phyloP scores from a whole-genome alignment of 352 stramenopile species.

The Phytophthora sp. region DNA sequence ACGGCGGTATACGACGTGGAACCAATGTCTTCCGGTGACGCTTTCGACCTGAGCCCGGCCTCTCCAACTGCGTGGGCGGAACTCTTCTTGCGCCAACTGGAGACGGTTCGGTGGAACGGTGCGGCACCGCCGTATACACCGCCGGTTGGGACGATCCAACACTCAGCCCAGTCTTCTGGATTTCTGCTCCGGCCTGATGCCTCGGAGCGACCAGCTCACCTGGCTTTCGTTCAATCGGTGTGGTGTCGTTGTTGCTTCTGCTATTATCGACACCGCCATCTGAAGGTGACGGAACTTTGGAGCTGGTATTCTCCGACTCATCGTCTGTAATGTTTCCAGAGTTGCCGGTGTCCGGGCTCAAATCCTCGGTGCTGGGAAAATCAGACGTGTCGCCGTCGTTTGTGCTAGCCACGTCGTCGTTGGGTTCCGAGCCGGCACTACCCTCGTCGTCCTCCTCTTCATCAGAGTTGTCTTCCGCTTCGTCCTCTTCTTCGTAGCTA shows the following conservation, averaged over 20 bases:
- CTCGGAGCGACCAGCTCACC: too few relatives aligned
- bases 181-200: slow-evolving; percentile 1
- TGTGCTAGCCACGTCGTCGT: slow-evolving; percentile 2
- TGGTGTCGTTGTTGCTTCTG: neutral
- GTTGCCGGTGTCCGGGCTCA: slow-evolving; percentile 3
- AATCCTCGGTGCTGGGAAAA: slow-evolving; percentile 16
- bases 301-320: slow-evolving; percentile 23
- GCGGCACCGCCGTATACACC: neutral
- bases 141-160: neutral
- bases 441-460: slow-evolving; percentile 6
- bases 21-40: slow-evolving; percentile 57
- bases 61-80: slow-evolving; percentile 11
- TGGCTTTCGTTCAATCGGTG: too few relatives aligned
- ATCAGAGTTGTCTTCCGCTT: slow-evolving; percentile 15
- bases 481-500: slow-evolving; percentile 21
- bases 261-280: neutral
- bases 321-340: slow-evolving; percentile 22
- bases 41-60: slow-evolving; percentile 41
- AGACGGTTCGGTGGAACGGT: neutral
- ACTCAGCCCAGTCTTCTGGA: neutral
- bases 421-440: neutral
- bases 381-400: slow-evolving; percentile 6
- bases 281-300: slow-evolving; percentile 10
- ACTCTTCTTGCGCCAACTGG: neutral
- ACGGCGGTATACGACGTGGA: slow-evolving; percentile 58